phyloP scores from a whole-genome alignment of 2,329 filamentous ascomycete genomes.

The Clonostachys rhizophaga region DNA sequence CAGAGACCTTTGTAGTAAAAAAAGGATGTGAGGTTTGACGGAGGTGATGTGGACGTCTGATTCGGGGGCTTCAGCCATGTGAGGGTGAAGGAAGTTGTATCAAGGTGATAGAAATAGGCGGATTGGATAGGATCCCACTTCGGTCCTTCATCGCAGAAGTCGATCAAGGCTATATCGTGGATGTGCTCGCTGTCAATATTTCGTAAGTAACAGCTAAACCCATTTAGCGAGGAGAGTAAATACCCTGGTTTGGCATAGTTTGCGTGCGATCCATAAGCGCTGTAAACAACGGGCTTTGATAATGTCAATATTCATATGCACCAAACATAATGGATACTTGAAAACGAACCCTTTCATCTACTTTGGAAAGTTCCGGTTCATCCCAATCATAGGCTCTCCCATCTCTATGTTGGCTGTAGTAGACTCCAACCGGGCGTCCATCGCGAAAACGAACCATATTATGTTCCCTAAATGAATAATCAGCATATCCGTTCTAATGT shows the following conservation, averaged over 20 bases:
- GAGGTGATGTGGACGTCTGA: background rate
- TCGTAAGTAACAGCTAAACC: background rate
- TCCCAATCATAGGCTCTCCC: slow-evolving; percentile 19
- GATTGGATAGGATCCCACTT: slow-evolving; percentile 26
- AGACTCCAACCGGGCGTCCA: slow-evolving; percentile 15
- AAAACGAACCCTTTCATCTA: slow-evolving; percentile 17
- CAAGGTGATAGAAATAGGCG: slow-evolving; percentile 25
- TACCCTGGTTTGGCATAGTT: slow-evolving; percentile 23
- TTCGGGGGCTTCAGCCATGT: slow-evolving; percentile 8
- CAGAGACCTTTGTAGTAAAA: slow-evolving; percentile 24
- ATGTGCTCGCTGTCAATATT: slow-evolving; percentile 16
- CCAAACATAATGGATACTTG: no score
- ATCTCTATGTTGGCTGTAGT: slow-evolving; percentile 18
- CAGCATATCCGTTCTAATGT: no score
- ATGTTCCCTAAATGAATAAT: slow-evolving; percentile 15
- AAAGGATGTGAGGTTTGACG: slow-evolving; percentile 10
- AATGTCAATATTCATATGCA: no score
- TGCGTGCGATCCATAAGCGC: slow-evolving; percentile 25
- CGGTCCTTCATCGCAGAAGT: slow-evolving; percentile 24
- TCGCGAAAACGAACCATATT: slow-evolving; percentile 21
- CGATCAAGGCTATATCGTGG: slow-evolving; percentile 21
- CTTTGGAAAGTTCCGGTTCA: slow-evolving; percentile 12
- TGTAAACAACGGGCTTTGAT: slow-evolving; percentile 22
- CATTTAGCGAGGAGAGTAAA: background rate
- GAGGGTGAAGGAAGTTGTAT: slow-evolving; percentile 13